Evolutionary conservation across 257 asterid species (phyloP).

Genomic region (Paraleonurus japonicus): DNA sequence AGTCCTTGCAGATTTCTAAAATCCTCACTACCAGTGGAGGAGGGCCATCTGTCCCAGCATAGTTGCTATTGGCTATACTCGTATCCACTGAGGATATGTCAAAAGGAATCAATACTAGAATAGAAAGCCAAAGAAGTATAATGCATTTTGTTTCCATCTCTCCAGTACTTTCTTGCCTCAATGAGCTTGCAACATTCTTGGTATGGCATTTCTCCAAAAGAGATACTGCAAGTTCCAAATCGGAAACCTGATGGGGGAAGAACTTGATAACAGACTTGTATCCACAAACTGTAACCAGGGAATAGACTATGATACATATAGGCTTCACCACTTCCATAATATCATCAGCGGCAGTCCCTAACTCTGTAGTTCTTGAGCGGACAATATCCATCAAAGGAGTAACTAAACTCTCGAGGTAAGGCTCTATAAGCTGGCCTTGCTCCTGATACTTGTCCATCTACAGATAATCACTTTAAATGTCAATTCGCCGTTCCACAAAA

Average conservation of each 20-base stretch:
- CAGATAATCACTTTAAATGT: constrained; percentile 26
- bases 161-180: constrained; percentile 98
- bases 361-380: constrained; percentile 68
- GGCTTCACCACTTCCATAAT: constrained; percentile 74
- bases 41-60: constrained; percentile 45
- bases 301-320: constrained; percentile 74
- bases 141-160: constrained; percentile 95
- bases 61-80: constrained; percentile 45
- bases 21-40: constrained; percentile 84
- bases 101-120: constrained; percentile 92
- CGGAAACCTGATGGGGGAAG: constrained; percentile 96
- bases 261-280: constrained; percentile 92
- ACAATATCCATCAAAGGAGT: constrained; percentile 82
- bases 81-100: constrained; percentile 92
- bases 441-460: constrained; percentile 98
- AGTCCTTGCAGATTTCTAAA: constrained; percentile 70
- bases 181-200: constrained; percentile 53
- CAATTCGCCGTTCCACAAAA: constrained; percentile 12
- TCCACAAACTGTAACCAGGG: constrained; percentile 92
- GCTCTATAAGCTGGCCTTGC: constrained; percentile 94
- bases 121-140: constrained; percentile 86
- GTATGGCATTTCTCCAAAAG: constrained; percentile 80
- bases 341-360: constrained; percentile 57
- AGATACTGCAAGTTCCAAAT: constrained; percentile 89
- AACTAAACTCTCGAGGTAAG: constrained; percentile 86